A percentile compares a stretch with the other conserved stretches of the same genome.
phyloP scores from a whole-genome alignment of 768 basidiomycete species.

The Kwoniella pini region DNA sequence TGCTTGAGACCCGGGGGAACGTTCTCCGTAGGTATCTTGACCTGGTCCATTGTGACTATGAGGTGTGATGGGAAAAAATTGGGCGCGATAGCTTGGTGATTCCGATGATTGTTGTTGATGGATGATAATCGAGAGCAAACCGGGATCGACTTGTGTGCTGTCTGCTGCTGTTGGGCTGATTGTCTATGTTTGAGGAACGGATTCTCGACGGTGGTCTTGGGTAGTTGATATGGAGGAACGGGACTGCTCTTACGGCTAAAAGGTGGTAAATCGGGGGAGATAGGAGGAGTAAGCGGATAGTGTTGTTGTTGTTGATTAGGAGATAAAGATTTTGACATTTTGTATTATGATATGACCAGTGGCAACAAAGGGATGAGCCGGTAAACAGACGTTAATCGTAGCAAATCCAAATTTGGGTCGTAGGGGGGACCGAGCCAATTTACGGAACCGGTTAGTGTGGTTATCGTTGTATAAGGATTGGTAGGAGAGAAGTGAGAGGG shows the following conservation, averaged over 20 bases:
- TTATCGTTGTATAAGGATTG: too few species aligned
- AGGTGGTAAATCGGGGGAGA: constrained; percentile 20
- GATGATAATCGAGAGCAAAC: background rate
- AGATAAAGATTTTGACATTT: background rate
- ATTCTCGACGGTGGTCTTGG: background rate
- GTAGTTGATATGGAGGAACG: background rate
- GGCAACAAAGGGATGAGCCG: constrained; percentile 2
- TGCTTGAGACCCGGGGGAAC: constrained; percentile 57
- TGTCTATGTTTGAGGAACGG: background rate
- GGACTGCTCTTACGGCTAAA: background rate
- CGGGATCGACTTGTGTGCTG: background rate
- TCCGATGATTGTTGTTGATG: background rate
- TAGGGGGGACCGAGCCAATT: too few species aligned
- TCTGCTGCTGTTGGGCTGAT: background rate
- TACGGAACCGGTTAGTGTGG: too few species aligned
- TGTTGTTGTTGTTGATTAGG: background rate
- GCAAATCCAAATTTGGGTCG: too few species aligned
- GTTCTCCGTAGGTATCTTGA: constrained; percentile 45
- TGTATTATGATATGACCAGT: background rate
- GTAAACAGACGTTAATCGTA: too few species aligned
- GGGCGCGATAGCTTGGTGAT: background rate
- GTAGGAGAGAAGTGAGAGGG: too few species aligned
- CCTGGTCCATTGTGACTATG: constrained; percentile 33
- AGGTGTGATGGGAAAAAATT: background rate
- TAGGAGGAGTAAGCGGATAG: constrained; percentile 18